Percentiles rank a stretch among this genome's conserved stretches.
Evolutionary conservation across 179 eudicot genomes (phyloP).

Genomic region (Camellia oleifera): DNA sequence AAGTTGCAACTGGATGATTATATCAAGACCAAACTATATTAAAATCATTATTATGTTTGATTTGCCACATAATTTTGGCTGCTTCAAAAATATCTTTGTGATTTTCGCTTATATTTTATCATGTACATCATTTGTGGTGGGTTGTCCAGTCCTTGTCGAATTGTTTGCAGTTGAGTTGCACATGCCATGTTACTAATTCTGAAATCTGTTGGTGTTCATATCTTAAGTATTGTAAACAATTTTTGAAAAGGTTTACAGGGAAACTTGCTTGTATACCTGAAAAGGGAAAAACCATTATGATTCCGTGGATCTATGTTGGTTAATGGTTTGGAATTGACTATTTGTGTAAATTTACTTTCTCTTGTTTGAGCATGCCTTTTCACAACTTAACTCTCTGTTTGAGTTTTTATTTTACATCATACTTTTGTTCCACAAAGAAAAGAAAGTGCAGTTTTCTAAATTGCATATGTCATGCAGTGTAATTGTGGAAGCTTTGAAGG

Average conservation of each 20-base stretch:
- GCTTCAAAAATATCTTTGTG: neutral
- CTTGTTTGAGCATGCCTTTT: neutral
- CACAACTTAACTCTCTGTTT: neutral
- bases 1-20: neutral
- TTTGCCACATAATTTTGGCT: neutral
- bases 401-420: neutral
- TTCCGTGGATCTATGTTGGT: neutral
- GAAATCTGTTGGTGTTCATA: neutral
- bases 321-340: neutral
- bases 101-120: neutral
- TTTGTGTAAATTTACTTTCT: neutral
- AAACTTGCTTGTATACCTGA: neutral
- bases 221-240: neutral
- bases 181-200: neutral
- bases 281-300: neutral
- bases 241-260: neutral
- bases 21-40: neutral
- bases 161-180: neutral
- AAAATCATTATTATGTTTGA: neutral
- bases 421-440: neutral
- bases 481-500: constrained; percentile 89
- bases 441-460: neutral
- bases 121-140: neutral
- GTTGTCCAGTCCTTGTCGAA: neutral
- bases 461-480: constrained; percentile 55